These are phyloP conservation scores for Toxicodendron radicans DNA, from an alignment of 345 rosid species.

Conservation along the genomic window DNA sequence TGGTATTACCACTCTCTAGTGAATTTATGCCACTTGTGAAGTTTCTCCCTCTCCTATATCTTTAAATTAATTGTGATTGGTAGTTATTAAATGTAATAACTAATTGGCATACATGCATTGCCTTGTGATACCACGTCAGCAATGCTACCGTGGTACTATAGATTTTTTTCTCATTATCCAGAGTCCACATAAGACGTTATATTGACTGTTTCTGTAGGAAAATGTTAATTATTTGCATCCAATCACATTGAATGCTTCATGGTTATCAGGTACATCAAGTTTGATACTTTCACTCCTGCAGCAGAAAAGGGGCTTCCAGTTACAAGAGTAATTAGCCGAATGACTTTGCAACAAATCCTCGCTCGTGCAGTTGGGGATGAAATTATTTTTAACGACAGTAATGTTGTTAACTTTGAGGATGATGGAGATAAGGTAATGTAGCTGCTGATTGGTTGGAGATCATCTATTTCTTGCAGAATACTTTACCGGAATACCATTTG, in stretches of 20 bases:
- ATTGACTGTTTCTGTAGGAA: slow-evolving; percentile 4
- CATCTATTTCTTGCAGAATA: not conserved
- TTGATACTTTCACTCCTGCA: slow-evolving; percentile 95
- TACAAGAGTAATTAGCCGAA: slow-evolving; percentile 85
- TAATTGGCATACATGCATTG: no score
- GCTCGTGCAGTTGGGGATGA: slow-evolving; percentile 85
- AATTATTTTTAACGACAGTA: slow-evolving; percentile 67
- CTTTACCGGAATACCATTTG: slow-evolving; percentile 5
- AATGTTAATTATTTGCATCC: slow-evolving; percentile 5
- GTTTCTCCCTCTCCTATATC: no score
- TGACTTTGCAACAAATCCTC: slow-evolving; percentile 84
- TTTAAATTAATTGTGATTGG: no score
- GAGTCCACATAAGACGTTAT: not conserved
- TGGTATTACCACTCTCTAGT: no score
- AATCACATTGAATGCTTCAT: slow-evolving; percentile 26
- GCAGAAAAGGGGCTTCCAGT: slow-evolving; percentile 87
- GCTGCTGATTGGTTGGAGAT: slow-evolving; percentile 11
- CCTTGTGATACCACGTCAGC: no score
- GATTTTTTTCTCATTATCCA: not conserved
- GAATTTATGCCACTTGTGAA: no score
- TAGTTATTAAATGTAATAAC: no score
- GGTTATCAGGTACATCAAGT: slow-evolving; percentile 76
- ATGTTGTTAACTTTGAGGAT: slow-evolving; percentile 83
- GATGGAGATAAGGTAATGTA: slow-evolving; percentile 66
- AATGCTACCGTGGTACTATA: no score